These are phyloP conservation scores for Aspergillus conjunctus DNA, from an alignment of 495 filamentous ascomycete species.

Conservation along the genomic window DNA sequence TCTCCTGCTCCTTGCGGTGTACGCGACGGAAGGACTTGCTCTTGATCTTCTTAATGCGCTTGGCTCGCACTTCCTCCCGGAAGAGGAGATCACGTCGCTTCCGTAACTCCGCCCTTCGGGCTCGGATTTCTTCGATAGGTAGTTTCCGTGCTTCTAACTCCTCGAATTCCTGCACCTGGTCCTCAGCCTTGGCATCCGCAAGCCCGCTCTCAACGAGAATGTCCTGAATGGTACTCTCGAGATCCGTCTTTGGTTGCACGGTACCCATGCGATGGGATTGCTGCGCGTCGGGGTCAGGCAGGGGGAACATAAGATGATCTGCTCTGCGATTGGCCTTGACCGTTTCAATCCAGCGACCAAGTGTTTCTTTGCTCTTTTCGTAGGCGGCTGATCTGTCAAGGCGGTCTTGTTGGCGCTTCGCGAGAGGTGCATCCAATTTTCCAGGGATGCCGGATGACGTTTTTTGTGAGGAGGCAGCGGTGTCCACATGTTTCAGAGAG, in stretches of 20 bases:
- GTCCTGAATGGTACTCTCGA: constrained; percentile 79
- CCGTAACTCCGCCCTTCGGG: constrained; percentile 72
- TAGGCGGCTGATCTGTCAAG: constrained; percentile 84
- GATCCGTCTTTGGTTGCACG: constrained; percentile 67
- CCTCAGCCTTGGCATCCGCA: constrained; percentile 58
- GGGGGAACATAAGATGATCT: constrained; percentile 89
- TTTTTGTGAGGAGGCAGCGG: constrained; percentile 52
- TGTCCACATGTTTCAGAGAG: constrained; percentile 68
- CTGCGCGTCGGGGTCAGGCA: constrained; percentile 67
- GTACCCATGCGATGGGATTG: constrained; percentile 48
- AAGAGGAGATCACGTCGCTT: constrained; percentile 83
- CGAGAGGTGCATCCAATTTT: constrained; percentile 80
- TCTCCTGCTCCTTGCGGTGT: constrained; percentile 82
- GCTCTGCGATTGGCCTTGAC: constrained; percentile 91
- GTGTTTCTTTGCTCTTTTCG: constrained; percentile 85
- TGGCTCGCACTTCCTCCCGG: constrained; percentile 84
- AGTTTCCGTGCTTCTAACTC: constrained; percentile 66
- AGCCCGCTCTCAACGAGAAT: constrained; percentile 90
- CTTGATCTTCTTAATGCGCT: constrained; percentile 98
- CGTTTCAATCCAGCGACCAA: constrained; percentile 90
- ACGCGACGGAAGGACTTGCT: constrained; percentile 89
- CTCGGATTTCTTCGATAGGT: constrained; percentile 71
- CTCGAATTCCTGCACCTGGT: constrained; percentile 68
- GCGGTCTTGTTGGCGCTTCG: constrained; percentile 87
- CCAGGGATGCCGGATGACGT: constrained; percentile 58